Evolutionary conservation across 2,329 filamentous ascomycete genomes (phyloP), one percentile per base, ranked within the genome.

Genomic region (Aspergillus versicolor): DNA sequence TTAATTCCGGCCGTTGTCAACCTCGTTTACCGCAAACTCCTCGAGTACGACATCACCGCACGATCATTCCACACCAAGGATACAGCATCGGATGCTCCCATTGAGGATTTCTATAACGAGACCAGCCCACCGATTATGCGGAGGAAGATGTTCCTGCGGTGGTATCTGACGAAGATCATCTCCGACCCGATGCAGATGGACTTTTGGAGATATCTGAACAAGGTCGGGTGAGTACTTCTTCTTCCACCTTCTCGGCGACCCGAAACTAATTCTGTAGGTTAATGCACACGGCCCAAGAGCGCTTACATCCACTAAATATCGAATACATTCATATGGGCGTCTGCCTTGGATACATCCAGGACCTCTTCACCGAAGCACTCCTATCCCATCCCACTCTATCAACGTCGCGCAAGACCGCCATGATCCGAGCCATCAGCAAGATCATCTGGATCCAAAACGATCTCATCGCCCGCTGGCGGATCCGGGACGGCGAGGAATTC

Each of bases 391-490:
- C 88, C 1, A 82, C 83, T 3, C 78, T 94, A 38, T 80, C 82
- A 38, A 80, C 90, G 65, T 79, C 81, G 56, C 83, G 83, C 73
- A 92, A 92, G 76, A 86, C 88, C 17, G 87, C 84, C 21, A 81
- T 93, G 4, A 82, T 92, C 46, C 89, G 88, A 70, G 90, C 90
- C 1, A 79, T 93, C 21, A 85, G 85, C 61, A 93, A 94, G 72
- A 86, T 93, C 24, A 87, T 93, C 62, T 93, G 90, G 89, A 92
- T 93, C 63, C 90, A 93, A 74, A 93, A 93, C 69, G 90, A 93
- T 72, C 80, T 93, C 30, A 90, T 93, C 71, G 88, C 89, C n/a
- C 89, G 88, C 71, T 92, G 89, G 87, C 89, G 91, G 66, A 84
- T 90, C 37, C 80, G 82, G 34, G 87, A 90, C 62, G 86, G 87